Conservation (phyloP, 768 basidiomycete genomes). For the Favolaschia claudopus region DNA sequence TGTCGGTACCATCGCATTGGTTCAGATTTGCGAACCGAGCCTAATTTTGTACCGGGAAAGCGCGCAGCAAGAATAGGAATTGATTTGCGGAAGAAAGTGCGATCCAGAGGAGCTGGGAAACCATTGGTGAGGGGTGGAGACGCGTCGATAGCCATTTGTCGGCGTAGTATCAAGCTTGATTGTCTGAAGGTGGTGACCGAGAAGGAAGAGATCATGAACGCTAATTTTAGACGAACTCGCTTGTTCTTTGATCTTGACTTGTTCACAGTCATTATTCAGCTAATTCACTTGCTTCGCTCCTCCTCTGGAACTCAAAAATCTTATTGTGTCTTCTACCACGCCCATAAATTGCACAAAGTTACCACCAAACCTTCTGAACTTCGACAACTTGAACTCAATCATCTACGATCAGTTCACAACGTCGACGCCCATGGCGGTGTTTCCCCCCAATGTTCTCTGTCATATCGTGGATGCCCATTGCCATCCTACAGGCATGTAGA, state of each 20-base stretch:
- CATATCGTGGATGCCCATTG: slow-evolving; percentile 91
- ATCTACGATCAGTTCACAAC: neutral
- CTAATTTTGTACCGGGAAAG: slow-evolving; percentile 63
- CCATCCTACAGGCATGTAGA: slow-evolving; percentile 94
- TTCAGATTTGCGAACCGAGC: slow-evolving; percentile 61
- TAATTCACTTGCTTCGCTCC: no score
- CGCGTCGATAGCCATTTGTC: slow-evolving; percentile 46
- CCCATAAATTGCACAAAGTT: no score
- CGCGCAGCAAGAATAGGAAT: slow-evolving; percentile 74
- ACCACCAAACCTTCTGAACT: no score
- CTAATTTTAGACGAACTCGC: neutral
- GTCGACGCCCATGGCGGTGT: slow-evolving; percentile 24
- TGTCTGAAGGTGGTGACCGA: neutral
- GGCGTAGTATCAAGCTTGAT: slow-evolving; percentile 40
- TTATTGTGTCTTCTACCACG: no score
- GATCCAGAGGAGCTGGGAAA: slow-evolving; percentile 64
- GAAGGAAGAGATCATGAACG: neutral
- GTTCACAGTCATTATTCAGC: no score
- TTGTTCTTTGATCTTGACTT: no score
- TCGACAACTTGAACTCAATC: neutral
- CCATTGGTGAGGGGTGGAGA: slow-evolving; percentile 54
- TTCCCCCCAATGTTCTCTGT: slow-evolving; percentile 52
- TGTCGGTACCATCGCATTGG: slow-evolving; percentile 64
- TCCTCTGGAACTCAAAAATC: no score
- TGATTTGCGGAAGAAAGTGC: slow-evolving; percentile 66